Conservation (phyloP, 2,329 filamentous ascomycete genomes). For the Epichloe gansuensis region DNA sequence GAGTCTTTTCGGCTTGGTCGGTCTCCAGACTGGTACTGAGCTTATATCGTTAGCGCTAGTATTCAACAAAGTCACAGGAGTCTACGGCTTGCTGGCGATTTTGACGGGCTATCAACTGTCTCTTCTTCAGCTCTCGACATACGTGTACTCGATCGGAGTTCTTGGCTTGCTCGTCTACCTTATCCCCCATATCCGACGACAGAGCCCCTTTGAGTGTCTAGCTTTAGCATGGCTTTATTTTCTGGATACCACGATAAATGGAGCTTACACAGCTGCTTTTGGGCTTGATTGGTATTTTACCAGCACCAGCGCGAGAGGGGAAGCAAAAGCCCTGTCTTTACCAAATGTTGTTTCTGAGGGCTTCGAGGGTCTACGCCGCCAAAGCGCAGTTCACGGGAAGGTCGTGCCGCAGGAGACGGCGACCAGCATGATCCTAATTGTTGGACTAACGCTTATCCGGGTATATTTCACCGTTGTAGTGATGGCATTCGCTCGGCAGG, state of each 20-base stretch:
- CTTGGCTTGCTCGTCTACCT: constrained; percentile 57
- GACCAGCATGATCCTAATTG: constrained; percentile 68
- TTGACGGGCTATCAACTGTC: constrained; percentile 78
- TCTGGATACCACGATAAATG: constrained; percentile 70
- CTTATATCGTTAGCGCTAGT: constrained; percentile 72
- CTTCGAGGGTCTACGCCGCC: constrained; percentile 20
- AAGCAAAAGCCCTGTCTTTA: constrained; percentile 11
- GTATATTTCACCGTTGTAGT: constrained; percentile 77
- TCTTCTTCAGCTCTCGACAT: constrained; percentile 75
- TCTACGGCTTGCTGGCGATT: constrained; percentile 82
- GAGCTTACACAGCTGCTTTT: constrained; percentile 69
- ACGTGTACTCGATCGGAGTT: constrained; percentile 69
- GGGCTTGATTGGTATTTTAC: constrained; percentile 75
- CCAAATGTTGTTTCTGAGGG: constrained; percentile 19
- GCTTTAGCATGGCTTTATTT: constrained; percentile 76
- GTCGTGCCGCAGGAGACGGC: constrained; percentile 43
- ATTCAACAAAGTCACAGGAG: constrained; percentile 83
- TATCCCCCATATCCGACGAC: constrained; percentile 66
- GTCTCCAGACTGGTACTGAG: constrained; percentile 74
- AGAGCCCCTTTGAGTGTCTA: constrained; percentile 66
- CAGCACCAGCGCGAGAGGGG: constrained; percentile 34
- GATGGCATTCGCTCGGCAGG: constrained; percentile 68
- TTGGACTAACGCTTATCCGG: constrained; percentile 58
- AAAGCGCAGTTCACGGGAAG: constrained; percentile 22
- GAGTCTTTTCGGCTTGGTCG: constrained; percentile 78